Evolutionary conservation across 768 basidiomycete species (phyloP).

Genomic region (Naganishia vaughanmartiniae): DNA sequence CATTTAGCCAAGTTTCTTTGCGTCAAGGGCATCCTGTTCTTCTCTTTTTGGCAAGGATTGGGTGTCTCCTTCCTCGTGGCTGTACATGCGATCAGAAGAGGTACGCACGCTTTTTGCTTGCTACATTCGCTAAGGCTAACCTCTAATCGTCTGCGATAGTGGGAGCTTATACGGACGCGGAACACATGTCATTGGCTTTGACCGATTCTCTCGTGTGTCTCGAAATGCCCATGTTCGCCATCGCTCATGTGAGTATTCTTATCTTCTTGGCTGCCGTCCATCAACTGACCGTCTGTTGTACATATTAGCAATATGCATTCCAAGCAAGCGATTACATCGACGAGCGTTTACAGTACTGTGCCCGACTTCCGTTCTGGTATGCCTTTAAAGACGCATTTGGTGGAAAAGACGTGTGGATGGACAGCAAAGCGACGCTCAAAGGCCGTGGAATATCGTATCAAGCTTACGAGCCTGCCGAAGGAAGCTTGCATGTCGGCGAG

Average conservation of each 20-base stretch:
- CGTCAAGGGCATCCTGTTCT: conserved; percentile 96
- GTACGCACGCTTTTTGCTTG: conserved; percentile 38
- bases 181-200: conserved; percentile 84
- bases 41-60: conserved; percentile 96
- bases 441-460: conserved; percentile 94
- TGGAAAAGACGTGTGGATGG: conserved; percentile 78
- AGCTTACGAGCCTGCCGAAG: conserved; percentile 93
- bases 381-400: conserved; percentile 88
- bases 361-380: conserved; percentile 79
- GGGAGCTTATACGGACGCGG: conserved; percentile 80
- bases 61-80: conserved; percentile 84
- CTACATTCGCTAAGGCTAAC: background rate
- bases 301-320: conserved; percentile 68
- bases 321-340: conserved; percentile 83
- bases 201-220: conserved; percentile 88
- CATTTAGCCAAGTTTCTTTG: conserved; percentile 85
- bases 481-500: conserved; percentile 81
- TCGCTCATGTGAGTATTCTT: conserved; percentile 69
- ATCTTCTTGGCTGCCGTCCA: background rate
- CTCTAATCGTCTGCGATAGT: conserved; percentile 49
- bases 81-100: conserved; percentile 66
- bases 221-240: conserved; percentile 96
- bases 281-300: background rate
- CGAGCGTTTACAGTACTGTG: conserved; percentile 60
- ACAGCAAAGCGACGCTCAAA: conserved; percentile 72